Conservation (phyloP, 495 filamentous ascomycete species). For the Schizothecium vesticola region DNA sequence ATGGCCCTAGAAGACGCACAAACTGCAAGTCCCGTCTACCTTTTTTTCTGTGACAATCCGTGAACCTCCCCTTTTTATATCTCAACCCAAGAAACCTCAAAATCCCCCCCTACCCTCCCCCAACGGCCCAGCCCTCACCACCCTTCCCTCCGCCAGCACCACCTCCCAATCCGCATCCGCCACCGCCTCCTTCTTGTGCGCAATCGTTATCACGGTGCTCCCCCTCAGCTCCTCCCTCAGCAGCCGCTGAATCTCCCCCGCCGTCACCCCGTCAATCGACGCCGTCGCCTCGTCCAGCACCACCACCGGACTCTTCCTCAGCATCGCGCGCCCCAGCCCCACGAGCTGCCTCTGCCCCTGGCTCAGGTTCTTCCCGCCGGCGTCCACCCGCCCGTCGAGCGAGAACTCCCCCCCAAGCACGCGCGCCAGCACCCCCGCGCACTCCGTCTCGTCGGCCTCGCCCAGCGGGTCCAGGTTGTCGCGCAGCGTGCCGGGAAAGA, state of each 20-base stretch:
- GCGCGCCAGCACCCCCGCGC: slow-evolving; percentile 39
- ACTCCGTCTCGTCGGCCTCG: slow-evolving; percentile 42
- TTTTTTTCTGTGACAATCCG: neutral
- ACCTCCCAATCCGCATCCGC: slow-evolving; percentile 68
- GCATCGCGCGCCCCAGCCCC: slow-evolving; percentile 52
- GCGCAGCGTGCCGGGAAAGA: slow-evolving; percentile 52
- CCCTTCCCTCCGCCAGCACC: slow-evolving; percentile 60
- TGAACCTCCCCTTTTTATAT: neutral
- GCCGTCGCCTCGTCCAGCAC: slow-evolving; percentile 82
- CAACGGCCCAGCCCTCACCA: slow-evolving; percentile 30
- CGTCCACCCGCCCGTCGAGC: slow-evolving; percentile 44
- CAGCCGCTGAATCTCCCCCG: slow-evolving; percentile 69
- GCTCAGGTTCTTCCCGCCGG: slow-evolving; percentile 55
- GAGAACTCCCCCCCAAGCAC: slow-evolving; percentile 39
- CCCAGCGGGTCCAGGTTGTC: slow-evolving; percentile 52
- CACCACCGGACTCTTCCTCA: slow-evolving; percentile 54
- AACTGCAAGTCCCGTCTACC: neutral
- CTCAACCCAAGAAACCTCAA: too few relatives aligned
- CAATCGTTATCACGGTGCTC: slow-evolving; percentile 83
- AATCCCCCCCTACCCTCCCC: neutral
- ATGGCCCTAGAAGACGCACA: neutral
- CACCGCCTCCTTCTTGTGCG: slow-evolving; percentile 78
- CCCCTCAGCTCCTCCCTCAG: slow-evolving; percentile 66
- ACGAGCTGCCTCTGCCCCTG: slow-evolving; percentile 60
- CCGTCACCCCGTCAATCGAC: slow-evolving; percentile 72